Evolutionary conservation across 2,329 filamentous ascomycete genomes (phyloP).

Genomic region (Seiridium cupressi): DNA sequence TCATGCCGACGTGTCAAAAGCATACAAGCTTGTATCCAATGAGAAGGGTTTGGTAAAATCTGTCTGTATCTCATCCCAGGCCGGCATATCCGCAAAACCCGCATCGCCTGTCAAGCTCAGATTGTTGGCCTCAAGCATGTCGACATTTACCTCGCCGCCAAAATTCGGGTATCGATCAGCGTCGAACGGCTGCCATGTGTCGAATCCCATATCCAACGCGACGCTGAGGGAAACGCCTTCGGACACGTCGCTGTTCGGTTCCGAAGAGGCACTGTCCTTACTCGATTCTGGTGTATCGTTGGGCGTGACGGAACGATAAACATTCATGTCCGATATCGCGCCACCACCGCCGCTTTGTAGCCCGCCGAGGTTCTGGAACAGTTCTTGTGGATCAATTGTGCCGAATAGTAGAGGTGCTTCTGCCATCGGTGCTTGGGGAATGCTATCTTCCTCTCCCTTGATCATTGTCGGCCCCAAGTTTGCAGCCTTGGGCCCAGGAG

Average conservation of each 20-base stretch:
- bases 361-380: conserved; percentile 38
- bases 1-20: conserved; percentile 29
- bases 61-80: conserved; percentile 49
- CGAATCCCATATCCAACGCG: conserved; percentile 31
- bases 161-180: conserved; percentile 42
- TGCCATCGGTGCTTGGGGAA: conserved; percentile 6
- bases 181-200: conserved; percentile 51
- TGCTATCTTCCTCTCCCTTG: conserved; percentile 23
- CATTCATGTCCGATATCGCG: conserved; percentile 50
- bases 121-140: conserved; percentile 15
- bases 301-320: conserved; percentile 56
- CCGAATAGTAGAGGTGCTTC: conserved; percentile 2
- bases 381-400: conserved; percentile 53
- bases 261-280: conserved; percentile 58
- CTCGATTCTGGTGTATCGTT: conserved; percentile 65
- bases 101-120: conserved; percentile 23
- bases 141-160: conserved; percentile 31
- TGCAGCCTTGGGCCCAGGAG: not conserved
- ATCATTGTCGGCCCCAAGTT: not conserved
- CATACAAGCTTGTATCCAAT: conserved; percentile 46
- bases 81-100: conserved; percentile 23
- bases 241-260: conserved; percentile 61
- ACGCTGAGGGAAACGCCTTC: conserved; percentile 54
- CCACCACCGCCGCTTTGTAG: conserved; percentile 42
- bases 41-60: conserved; percentile 54